These are phyloP conservation scores for Colletotrichum sp. DNA, from an alignment of 2,329 filamentous ascomycete genomes.

Conservation along the genomic window DNA sequence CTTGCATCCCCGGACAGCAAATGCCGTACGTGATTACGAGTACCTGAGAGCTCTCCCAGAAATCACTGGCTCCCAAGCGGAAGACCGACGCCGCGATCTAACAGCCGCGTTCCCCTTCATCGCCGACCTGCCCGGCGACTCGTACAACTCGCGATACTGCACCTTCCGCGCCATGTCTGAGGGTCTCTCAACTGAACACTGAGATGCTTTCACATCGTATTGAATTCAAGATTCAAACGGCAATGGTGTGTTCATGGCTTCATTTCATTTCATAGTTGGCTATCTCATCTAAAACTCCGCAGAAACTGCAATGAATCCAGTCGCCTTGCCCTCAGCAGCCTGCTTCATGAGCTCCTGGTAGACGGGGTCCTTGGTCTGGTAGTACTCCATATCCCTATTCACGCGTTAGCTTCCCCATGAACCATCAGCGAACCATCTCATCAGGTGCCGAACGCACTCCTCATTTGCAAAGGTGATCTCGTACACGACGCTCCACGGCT, in stretches of 20 bases:
- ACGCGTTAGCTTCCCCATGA: not conserved
- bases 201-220: rapidly evolving
- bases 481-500: slow-evolving; percentile 11
- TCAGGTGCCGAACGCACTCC: not conserved
- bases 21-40: not conserved
- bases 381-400: slow-evolving; percentile 16
- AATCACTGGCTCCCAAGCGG: not conserved
- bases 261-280: not conserved
- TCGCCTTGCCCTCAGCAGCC: slow-evolving; percentile 14
- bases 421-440: not conserved
- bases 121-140: not conserved
- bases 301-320: slow-evolving; percentile 7
- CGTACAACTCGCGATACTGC: not conserved
- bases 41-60: not conserved
- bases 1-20: not conserved
- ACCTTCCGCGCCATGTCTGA: not conserved
- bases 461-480: slow-evolving; percentile 13
- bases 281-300: not conserved
- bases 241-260: not conserved
- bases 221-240: not conserved
- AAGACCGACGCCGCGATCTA: not conserved
- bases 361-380: slow-evolving; percentile 13
- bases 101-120: not conserved
- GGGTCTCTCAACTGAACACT: not conserved
- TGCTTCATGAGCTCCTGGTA: slow-evolving; percentile 17